Conservation (phyloP, 2,329 filamentous ascomycete genomes). For the Hypoxylon sp. region DNA sequence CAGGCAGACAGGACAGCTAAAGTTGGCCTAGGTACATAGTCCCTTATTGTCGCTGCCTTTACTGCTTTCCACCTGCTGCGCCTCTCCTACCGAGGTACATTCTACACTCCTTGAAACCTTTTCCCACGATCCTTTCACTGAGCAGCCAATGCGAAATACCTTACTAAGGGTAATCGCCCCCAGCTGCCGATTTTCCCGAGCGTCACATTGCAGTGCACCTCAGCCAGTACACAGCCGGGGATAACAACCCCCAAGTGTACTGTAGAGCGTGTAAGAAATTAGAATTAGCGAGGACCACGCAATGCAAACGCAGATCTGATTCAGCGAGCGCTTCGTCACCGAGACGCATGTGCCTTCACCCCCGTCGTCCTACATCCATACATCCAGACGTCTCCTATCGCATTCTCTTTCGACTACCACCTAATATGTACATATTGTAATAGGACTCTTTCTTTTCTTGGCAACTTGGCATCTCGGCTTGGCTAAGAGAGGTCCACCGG, state of each 20-base stretch:
- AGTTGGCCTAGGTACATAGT: background rate
- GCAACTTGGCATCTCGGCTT: conserved; percentile 16
- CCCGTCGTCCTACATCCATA: background rate
- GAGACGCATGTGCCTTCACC: conserved; percentile 4
- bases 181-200: background rate
- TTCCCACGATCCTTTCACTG: background rate
- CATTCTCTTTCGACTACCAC: conserved; percentile 1
- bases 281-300: conserved; percentile 20
- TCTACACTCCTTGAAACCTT: conserved; percentile 5
- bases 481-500: background rate
- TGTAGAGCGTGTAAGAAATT: conserved; percentile 10
- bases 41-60: conserved; percentile 6
- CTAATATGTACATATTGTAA: background rate
- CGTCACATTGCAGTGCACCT: background rate
- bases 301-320: conserved; percentile 33
- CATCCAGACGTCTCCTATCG: background rate
- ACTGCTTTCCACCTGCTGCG: conserved; percentile 15
- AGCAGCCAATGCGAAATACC: background rate
- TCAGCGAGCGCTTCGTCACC: conserved; percentile 33
- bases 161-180: background rate
- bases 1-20: background rate
- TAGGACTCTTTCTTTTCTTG: conserved; percentile 8
- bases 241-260: background rate
- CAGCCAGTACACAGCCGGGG: background rate
- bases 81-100: too few species aligned